A percentile compares a stretch with the other conserved stretches of the same genome.
Conservation (phyloP, 768 basidiomycete species). For the Lactarius psammicola region DNA sequence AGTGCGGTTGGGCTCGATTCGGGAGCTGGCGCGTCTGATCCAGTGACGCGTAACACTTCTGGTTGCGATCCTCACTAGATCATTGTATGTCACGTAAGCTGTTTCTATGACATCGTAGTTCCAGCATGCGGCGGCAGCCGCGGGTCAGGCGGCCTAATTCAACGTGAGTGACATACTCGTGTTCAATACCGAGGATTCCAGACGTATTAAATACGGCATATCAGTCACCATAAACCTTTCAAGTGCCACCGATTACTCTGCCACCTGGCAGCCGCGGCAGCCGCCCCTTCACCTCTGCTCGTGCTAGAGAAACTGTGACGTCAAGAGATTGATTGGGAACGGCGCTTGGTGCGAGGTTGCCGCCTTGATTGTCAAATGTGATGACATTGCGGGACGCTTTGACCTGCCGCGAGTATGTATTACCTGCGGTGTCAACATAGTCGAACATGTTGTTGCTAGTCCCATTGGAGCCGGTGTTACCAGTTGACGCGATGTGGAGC, state of each 20-base stretch:
- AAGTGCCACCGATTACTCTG: slow-evolving; percentile 21
- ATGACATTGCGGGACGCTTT: slow-evolving; percentile 61
- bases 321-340: slow-evolving; percentile 4
- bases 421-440: slow-evolving; percentile 51
- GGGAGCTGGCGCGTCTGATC: slow-evolving; percentile 75
- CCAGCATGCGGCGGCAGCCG: too few species aligned
- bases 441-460: slow-evolving; percentile 66
- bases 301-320: background rate
- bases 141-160: background rate
- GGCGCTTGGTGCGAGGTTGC: slow-evolving; percentile 42
- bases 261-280: slow-evolving; percentile 45
- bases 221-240: background rate
- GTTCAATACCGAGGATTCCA: background rate
- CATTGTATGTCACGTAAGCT: slow-evolving; percentile 29
- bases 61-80: slow-evolving; percentile 35
- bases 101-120: background rate
- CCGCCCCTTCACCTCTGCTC: slow-evolving; percentile 31
- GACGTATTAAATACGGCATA: slow-evolving; percentile 24
- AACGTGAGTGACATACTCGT: background rate
- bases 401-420: slow-evolving; percentile 43
- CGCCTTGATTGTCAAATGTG: slow-evolving; percentile 55
- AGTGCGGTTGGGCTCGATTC: slow-evolving; percentile 58
- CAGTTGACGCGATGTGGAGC: slow-evolving; percentile 44
- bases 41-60: slow-evolving; percentile 33
- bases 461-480: slow-evolving; percentile 59